Percentiles rank a stretch among this genome's conserved stretches.
These are phyloP conservation scores for Annulohypoxylon moriforme DNA, from an alignment of 495 filamentous ascomycete species.

Conservation along the genomic window DNA sequence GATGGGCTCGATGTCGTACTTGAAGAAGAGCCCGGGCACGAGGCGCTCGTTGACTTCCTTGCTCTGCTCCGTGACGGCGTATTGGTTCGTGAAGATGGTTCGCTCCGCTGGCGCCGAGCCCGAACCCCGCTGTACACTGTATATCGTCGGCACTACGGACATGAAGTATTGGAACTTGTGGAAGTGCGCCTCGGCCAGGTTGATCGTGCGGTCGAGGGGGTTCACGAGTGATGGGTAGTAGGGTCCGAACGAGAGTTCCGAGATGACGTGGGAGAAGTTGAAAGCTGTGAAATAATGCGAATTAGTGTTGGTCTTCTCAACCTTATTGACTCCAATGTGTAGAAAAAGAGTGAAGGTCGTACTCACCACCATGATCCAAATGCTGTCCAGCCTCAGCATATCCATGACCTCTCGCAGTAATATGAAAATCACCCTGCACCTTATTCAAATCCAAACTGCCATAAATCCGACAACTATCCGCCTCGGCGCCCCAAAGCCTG, in stretches of 20 bases:
- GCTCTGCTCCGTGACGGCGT: slow-evolving; percentile 91
- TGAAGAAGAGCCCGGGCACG: slow-evolving; percentile 96
- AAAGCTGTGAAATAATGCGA: slow-evolving; percentile 67
- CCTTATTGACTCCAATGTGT: not conserved
- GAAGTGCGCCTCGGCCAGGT: slow-evolving; percentile 78
- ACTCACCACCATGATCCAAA: slow-evolving; percentile 83
- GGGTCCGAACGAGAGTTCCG: slow-evolving; percentile 94
- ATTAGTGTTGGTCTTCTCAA: slow-evolving; percentile 12
- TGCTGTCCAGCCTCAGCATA: slow-evolving; percentile 84
- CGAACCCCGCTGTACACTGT: slow-evolving; percentile 70
- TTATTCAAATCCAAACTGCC: slow-evolving; percentile 93
- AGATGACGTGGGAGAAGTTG: slow-evolving; percentile 98
- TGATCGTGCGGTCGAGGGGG: slow-evolving; percentile 91
- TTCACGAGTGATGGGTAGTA: slow-evolving; percentile 94
- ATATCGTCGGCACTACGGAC: slow-evolving; percentile 95
- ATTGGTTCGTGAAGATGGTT: slow-evolving; percentile 94
- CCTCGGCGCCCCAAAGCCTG: slow-evolving; percentile 64
- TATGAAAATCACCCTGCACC: slow-evolving; percentile 98
- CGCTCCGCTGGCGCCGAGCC: slow-evolving; percentile 39
- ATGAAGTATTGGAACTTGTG: slow-evolving; percentile 99
- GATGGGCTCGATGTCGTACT: slow-evolving; percentile 99
- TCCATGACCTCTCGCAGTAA: slow-evolving; percentile 94
- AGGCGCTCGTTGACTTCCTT: slow-evolving; percentile 72
- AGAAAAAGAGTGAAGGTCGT: not conserved
- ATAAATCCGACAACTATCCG: slow-evolving; percentile 83